A percentile compares a stretch with the other conserved stretches of the same genome.
These are phyloP conservation scores for Trypanosoma congolense DNA, from an alignment of 208 protist genomes.

Conservation along the genomic window DNA sequence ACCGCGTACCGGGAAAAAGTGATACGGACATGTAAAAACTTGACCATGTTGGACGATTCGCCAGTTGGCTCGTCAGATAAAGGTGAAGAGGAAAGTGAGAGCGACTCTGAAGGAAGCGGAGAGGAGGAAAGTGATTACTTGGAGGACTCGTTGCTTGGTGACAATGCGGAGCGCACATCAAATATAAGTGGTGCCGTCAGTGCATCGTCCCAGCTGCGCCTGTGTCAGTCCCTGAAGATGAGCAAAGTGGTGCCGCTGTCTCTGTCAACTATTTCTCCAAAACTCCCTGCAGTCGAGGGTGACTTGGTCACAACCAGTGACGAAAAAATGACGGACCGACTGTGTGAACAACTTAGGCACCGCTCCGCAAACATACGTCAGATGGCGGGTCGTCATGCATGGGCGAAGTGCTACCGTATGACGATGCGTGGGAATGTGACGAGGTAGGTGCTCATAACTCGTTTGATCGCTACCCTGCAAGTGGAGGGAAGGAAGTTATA, in stretches of 20 bases:
- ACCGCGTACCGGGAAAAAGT: slow-evolving; percentile 12
- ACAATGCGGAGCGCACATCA: no score
- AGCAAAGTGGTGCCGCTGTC: slow-evolving; percentile 1
- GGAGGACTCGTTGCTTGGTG: no score
- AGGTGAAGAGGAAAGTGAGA: neutral
- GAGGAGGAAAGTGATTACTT: slow-evolving; percentile 15
- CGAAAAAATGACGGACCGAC: slow-evolving; percentile 1
- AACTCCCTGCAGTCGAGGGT: neutral
- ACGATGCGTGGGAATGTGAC: slow-evolving; percentile 1
- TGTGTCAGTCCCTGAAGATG: slow-evolving; percentile 4
- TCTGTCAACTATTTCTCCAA: neutral
- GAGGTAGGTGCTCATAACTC: slow-evolving; percentile 5
- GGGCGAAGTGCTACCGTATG: neutral
- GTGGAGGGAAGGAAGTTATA: neutral
- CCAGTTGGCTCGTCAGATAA: neutral
- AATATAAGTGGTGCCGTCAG: neutral
- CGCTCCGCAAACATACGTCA: slow-evolving; percentile 7
- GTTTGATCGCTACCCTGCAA: neutral
- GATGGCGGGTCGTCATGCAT: slow-evolving; percentile 8
- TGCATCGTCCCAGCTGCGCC: neutral
- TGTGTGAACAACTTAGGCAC: slow-evolving; percentile 17
- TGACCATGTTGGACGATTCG: slow-evolving; percentile 48
- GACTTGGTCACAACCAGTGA: neutral
- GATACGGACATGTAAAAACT: slow-evolving; percentile 22
- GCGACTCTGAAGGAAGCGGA: slow-evolving; percentile 7